These are phyloP conservation scores for Sphagnum fallax DNA, from an alignment of 228 moss, liverwort and hornwort genomes.

Conservation along the genomic window DNA sequence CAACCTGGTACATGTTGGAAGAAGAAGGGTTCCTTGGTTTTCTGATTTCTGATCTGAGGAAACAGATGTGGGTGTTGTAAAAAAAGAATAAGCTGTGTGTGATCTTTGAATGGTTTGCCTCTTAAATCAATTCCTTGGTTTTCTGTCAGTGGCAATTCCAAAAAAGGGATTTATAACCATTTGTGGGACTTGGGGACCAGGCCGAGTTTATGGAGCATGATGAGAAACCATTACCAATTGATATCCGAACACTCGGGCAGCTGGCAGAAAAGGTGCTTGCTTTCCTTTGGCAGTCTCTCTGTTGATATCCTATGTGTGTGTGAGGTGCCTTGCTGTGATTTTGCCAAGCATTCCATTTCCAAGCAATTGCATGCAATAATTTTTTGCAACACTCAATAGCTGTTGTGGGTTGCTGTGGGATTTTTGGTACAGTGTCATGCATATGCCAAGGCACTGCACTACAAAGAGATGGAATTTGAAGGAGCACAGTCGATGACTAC, in stretches of 20 bases:
- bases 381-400: too few relatives aligned
- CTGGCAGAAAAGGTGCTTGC: conserved; percentile 83
- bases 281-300: background rate
- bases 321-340: too few relatives aligned
- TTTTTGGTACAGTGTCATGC: conserved; percentile 70
- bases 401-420: too few relatives aligned
- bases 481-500: conserved; percentile 60
- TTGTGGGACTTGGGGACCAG: conserved; percentile 21
- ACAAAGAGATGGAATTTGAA: conserved; percentile 98
- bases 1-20: conserved; percentile 54
- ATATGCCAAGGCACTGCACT: conserved; percentile 94
- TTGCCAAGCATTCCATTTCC: too few relatives aligned
- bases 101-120: too few relatives aligned
- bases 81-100: too few relatives aligned
- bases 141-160: too few relatives aligned
- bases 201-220: conserved; percentile 99
- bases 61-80: too few relatives aligned
- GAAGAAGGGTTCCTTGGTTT: background rate
- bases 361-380: too few relatives aligned
- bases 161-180: background rate
- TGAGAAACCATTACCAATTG: conserved; percentile 93
- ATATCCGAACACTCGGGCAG: conserved; percentile 91
- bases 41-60: too few relatives aligned
- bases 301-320: background rate
- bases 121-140: too few relatives aligned